These are phyloP conservation scores for Solanum lycopersicoides DNA, from an alignment of 257 asterid species.

Conservation along the genomic window DNA sequence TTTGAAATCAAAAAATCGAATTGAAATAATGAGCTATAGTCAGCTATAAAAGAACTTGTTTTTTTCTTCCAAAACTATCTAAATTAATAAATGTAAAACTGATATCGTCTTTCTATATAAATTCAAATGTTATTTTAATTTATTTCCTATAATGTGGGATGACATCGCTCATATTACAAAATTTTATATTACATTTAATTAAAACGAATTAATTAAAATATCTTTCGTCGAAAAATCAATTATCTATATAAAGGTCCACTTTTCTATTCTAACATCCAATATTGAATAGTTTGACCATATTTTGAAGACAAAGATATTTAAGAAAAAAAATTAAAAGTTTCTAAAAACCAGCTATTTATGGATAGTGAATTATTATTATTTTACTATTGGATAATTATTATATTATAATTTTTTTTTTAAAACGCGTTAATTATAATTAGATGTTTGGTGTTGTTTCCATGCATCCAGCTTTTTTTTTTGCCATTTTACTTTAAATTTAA, in stretches of 20 bases:
- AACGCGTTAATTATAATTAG: background rate
- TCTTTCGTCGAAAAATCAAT: background rate
- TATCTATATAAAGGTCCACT: background rate
- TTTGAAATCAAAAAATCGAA: no score
- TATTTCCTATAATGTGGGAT: background rate
- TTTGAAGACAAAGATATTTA: background rate
- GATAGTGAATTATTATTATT: background rate
- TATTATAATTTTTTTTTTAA: background rate
- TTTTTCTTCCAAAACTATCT: no score
- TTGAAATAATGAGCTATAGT: background rate
- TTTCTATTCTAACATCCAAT: background rate
- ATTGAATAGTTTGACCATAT: background rate
- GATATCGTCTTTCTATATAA: no score
- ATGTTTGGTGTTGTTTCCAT: background rate
- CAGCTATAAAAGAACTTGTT: rapidly evolving
- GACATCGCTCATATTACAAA: background rate
- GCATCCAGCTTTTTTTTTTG: background rate
- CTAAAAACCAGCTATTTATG: background rate
- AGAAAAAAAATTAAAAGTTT: no score
- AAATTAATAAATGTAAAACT: no score
- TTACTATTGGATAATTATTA: background rate
- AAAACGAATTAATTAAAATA: background rate
- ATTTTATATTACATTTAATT: background rate
- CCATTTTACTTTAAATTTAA: background rate
- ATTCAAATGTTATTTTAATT: no score